Base-by-base conservation (phyloP, 192 early-diverging fungal genomes). In the Coemansia sp. region DNA sequence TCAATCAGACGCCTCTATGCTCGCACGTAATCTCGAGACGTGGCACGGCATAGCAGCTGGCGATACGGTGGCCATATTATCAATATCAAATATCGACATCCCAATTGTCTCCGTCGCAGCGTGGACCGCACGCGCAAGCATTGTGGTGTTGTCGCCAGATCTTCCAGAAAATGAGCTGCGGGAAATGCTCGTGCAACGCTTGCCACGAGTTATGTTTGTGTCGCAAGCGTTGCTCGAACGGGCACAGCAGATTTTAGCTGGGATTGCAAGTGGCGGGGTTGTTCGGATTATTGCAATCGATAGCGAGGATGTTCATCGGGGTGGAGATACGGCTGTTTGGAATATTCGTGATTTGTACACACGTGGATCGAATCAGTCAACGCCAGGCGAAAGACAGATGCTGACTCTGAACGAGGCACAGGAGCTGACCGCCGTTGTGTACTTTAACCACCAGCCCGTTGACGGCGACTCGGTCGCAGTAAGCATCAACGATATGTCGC, bases 21-120 rank as follows among this genome's bases (percentile, higher is more conserved):
- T 75, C 22, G 67, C 67, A 8, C 59, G 54, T 17, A 74, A 45
- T 48, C 52, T 79, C 22, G 45, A 37, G 19, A 8, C 39, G 6
- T 49, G 62, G 10, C 51, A 62, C 24, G 51, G 27, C 35, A 23
- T 68, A 8, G 23, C 27, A 2, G 9, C 56, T 0, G 62, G 56
- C 12, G 62, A 70, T 24, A 67, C 62, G 7, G 35, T 79, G 8
- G 77, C 65, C 7, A 67, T 70, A 12, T 24, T 74, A 19, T 41
- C 67, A 11, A 5, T 23, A 10, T 67, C 77, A 9, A 67, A 54
- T 17, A 64, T 79, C 12, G 65, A 79, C 19, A 45, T 70, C 2
- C 77, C 65, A 5, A 62, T 79, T 14, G 62, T 68, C 7, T 25
- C 64, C 5, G 53, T 62, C 4, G 77, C 77, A 3, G 64, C 72